A percentile compares a stretch with the other conserved stretches of the same genome.
Conservation (phyloP, 192 early-diverging fungal genomes). For the Podila minutissima region DNA sequence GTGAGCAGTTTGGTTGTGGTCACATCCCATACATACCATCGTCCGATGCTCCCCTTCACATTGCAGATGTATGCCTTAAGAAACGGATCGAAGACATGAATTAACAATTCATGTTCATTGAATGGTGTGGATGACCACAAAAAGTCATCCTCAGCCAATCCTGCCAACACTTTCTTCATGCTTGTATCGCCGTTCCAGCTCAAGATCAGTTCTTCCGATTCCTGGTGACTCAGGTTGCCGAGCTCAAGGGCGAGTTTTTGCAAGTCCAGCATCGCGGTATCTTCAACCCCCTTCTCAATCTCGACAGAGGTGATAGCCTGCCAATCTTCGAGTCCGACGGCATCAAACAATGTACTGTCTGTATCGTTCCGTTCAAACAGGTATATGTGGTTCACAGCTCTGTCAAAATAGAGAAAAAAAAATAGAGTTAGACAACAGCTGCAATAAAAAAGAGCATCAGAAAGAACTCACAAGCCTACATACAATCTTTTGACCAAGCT, state of each 20-base stretch:
- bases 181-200: conserved; percentile 6
- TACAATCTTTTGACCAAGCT: conserved; percentile 20
- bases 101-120: conserved; percentile 18
- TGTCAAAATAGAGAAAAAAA: conserved; percentile 8
- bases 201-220: conserved; percentile 16
- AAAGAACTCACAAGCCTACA: conserved; percentile 5
- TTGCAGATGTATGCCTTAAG: conserved; percentile 17
- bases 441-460: conserved; percentile 2
- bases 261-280: conserved; percentile 3
- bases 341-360: conserved; percentile 3
- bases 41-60: conserved; percentile 4
- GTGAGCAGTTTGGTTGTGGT: not conserved
- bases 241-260: conserved; percentile 21
- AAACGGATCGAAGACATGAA: conserved; percentile 18
- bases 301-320: not conserved
- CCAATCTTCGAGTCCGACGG: conserved; percentile 19
- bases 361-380: conserved; percentile 16
- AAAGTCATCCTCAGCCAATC: conserved; percentile 13
- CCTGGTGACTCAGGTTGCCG: not conserved
- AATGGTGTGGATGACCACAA: conserved; percentile 2
- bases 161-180: conserved; percentile 2
- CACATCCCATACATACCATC: conserved; percentile 2
- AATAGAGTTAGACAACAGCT: conserved; percentile 17
- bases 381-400: conserved; percentile 27
- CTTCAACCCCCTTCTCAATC: conserved; percentile 5